phyloP scores from a whole-genome alignment of 1,139 yeast species.

The Taphrina pruni region DNA sequence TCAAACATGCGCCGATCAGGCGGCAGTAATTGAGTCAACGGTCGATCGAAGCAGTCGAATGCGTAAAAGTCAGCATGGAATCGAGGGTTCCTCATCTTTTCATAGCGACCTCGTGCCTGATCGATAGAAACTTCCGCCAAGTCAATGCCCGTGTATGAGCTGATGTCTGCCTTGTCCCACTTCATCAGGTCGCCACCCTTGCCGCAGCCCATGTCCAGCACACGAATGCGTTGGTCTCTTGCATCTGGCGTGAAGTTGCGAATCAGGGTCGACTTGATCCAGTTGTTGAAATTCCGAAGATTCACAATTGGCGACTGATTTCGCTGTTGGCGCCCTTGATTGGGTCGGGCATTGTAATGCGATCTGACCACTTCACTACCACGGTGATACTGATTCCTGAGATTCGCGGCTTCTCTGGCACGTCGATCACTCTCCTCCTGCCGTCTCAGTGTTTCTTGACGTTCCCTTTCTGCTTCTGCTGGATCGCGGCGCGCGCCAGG shows the following conservation, averaged over 20 bases:
- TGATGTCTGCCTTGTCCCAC: conserved; percentile 75
- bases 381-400: conserved; percentile 31
- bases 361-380: conserved; percentile 63
- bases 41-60: conserved; percentile 83
- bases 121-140: conserved; percentile 84
- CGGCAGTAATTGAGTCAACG: conserved; percentile 73
- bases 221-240: conserved; percentile 58
- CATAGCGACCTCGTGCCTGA: conserved; percentile 81
- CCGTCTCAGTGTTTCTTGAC: conserved; percentile 19
- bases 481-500: conserved; percentile 35
- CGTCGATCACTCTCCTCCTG: conserved; percentile 34
- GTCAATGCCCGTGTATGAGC: conserved; percentile 87
- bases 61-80: conserved; percentile 82
- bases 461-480: conserved; percentile 18
- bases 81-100: conserved; percentile 58
- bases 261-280: conserved; percentile 84
- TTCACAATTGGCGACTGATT: conserved; percentile 82
- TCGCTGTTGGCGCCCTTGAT: conserved; percentile 68
- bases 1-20: conserved; percentile 59
- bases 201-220: conserved; percentile 92
- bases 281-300: conserved; percentile 86
- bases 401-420: conserved; percentile 32
- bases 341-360: conserved; percentile 86
- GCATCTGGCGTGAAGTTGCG: conserved; percentile 61
- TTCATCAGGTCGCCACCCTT: conserved; percentile 96